A percentile compares a stretch with the other conserved stretches of the same genome.
Conservation (phyloP, 2,329 filamentous ascomycete species). For the Venturia effusa region DNA sequence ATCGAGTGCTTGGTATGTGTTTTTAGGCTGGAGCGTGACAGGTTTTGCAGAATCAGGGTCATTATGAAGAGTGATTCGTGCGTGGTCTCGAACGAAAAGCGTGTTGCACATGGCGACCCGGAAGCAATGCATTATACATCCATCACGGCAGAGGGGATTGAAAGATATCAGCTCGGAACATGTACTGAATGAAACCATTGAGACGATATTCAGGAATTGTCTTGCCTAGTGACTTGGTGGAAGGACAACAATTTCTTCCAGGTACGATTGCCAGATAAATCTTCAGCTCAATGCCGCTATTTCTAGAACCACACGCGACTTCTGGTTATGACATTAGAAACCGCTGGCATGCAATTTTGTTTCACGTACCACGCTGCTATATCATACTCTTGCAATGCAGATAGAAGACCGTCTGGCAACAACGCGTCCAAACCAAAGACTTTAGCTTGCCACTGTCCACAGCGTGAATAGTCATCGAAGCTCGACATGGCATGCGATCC, state of each 20-base stretch:
- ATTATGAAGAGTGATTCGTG: not conserved
- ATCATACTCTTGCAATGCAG: not conserved
- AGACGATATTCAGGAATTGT: too few species aligned
- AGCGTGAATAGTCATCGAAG: too few species aligned
- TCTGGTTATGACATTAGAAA: not conserved
- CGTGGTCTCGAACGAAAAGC: not conserved
- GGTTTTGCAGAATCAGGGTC: not conserved
- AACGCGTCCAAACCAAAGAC: too few species aligned
- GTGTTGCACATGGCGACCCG: not conserved
- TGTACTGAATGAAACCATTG: not conserved
- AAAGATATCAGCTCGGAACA: not conserved
- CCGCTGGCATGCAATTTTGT: not conserved
- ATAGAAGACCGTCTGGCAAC: not conserved
- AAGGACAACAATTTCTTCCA: too few species aligned
- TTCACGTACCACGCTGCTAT: not conserved
- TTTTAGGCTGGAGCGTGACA: not conserved
- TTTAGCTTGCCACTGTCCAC: too few species aligned
- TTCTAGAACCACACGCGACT: not conserved
- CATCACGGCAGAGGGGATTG: too few species aligned
- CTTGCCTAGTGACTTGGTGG: too few species aligned
- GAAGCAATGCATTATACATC: not conserved
- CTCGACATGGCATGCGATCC: not conserved
- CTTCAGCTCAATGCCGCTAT: not conserved
- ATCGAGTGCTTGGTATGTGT: not conserved
- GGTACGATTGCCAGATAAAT: not conserved